Base-by-base conservation (phyloP, 768 basidiomycete genomes). In the Hygrophoropsis aurantiaca region DNA sequence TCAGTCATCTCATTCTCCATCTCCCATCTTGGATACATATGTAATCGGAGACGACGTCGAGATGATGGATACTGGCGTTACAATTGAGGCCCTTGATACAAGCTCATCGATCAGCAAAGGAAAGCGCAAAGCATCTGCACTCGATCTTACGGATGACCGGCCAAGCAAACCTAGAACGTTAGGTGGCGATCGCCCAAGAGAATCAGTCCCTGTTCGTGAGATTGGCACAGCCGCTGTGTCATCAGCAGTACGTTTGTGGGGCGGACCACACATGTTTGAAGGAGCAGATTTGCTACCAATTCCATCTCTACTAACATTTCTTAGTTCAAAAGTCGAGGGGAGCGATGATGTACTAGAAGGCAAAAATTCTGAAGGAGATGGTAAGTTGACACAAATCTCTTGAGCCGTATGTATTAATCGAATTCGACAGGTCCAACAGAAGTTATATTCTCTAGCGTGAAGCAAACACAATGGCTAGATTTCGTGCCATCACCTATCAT, bases 381-480 rank as follows among this genome's bases (percentile, higher is more conserved):
- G 85, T 82, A 56, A 42, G 75, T 73, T 2, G 19, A 16, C 6
- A 30, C 27, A 30, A 30, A 24, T 11, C 23, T 13, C 37, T 26
- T 44, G 7, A 13, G 8, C 10, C 42, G 18, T 26, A 41, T 9
- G 27, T 30, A 30, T 30, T 30, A 13, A 30, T 7, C 27, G 26
- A n/a, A 47, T 30, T 19, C 23, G 23, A 7, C 47, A 84, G 86
- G 77, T n/a, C 73, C 76, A 4, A 77, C 79, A 15, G 91, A 93
- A 57, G 75, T 97, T 13, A 68, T 78, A 5, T 82, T 82, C 49
- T 68, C 79, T 44, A 78, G 71, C 57, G 75, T 78, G 26, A 84
- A 82, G 68, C 79, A 85, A 49, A 86, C 82, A 10, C 82, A 87
- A 44, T 98, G 94, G 93, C 66, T 94, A 36, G 94, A 97, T 65